These are phyloP conservation scores for Penicillium capsulatum DNA, from an alignment of 2,329 filamentous ascomycete species.

Conservation along the genomic window DNA sequence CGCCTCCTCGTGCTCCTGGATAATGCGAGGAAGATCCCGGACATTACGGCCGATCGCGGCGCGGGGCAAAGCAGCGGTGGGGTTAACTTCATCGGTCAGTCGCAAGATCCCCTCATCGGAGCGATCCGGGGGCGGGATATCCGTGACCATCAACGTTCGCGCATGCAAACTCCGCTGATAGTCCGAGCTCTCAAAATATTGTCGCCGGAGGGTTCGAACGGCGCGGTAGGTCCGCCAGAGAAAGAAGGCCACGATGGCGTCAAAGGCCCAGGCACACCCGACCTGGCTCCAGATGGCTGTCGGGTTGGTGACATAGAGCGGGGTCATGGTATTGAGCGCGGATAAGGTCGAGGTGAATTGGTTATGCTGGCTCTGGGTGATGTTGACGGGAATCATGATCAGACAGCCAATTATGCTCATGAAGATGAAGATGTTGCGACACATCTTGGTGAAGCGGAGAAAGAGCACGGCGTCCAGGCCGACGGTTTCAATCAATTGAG, in stretches of 20 bases:
- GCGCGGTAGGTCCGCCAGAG: constrained; percentile 87
- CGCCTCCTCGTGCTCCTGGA: constrained; percentile 73
- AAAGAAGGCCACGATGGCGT: constrained; percentile 71
- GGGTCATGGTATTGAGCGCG: constrained; percentile 47
- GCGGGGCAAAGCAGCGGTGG: constrained; percentile 71
- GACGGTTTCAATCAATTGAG: constrained; percentile 71
- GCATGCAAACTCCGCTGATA: constrained; percentile 87
- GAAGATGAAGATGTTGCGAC: constrained; percentile 78
- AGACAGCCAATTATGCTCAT: constrained; percentile 68
- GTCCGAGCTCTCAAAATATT: constrained; percentile 79
- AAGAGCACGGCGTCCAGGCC: constrained; percentile 91
- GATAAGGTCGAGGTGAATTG: constrained; percentile 20
- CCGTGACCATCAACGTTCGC: constrained; percentile 64
- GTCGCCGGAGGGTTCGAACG: constrained; percentile 64
- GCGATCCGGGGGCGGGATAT: constrained; percentile 71
- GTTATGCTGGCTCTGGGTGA: constrained; percentile 48
- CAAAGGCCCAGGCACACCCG: constrained; percentile 59
- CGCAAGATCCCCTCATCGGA: constrained; percentile 84
- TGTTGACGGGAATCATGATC: constrained; percentile 78
- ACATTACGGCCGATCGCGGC: constrained; percentile 87
- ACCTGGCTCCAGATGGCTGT: constrained; percentile 57
- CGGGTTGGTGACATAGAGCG: constrained; percentile 45
- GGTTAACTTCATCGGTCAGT: constrained; percentile 74
- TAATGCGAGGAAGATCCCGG: constrained; percentile 79
- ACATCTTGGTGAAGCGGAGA: constrained; percentile 83